These are phyloP conservation scores for Cladosporium sp. DNA, from an alignment of 2,329 filamentous ascomycete species.

Conservation along the genomic window DNA sequence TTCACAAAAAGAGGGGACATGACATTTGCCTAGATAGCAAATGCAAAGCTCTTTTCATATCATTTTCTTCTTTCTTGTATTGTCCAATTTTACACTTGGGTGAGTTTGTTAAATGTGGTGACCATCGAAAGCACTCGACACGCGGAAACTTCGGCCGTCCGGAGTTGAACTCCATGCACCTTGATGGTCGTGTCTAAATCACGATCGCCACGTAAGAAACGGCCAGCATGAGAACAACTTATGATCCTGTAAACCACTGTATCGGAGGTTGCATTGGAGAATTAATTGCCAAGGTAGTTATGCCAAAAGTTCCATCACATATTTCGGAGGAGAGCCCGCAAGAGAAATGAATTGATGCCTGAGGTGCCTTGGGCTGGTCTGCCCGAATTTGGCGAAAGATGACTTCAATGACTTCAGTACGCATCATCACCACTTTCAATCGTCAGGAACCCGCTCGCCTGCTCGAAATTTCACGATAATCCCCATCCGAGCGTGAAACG, in stretches of 20 bases:
- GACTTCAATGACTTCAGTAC: slow-evolving; percentile 17
- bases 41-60: background rate
- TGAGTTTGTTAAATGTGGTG: too few relatives aligned
- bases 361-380: background rate
- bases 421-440: slow-evolving; percentile 11
- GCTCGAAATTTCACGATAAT: slow-evolving; percentile 10
- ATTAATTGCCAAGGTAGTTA: too few relatives aligned
- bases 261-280: too few relatives aligned
- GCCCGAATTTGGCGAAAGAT: background rate
- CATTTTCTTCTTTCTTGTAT: too few relatives aligned
- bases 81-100: too few relatives aligned
- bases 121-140: too few relatives aligned
- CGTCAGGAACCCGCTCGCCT: slow-evolving; percentile 2
- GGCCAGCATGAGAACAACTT: too few relatives aligned
- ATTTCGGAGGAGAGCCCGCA: background rate
- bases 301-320: too few relatives aligned
- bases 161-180: background rate
- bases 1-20: background rate
- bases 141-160: background rate
- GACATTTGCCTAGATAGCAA: background rate
- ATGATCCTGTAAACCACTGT: too few relatives aligned
- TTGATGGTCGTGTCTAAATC: background rate
- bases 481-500: background rate
- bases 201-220: background rate
- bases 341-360: background rate